Conservation (phyloP, 768 basidiomycete genomes). For the Hericium coralloides region DNA sequence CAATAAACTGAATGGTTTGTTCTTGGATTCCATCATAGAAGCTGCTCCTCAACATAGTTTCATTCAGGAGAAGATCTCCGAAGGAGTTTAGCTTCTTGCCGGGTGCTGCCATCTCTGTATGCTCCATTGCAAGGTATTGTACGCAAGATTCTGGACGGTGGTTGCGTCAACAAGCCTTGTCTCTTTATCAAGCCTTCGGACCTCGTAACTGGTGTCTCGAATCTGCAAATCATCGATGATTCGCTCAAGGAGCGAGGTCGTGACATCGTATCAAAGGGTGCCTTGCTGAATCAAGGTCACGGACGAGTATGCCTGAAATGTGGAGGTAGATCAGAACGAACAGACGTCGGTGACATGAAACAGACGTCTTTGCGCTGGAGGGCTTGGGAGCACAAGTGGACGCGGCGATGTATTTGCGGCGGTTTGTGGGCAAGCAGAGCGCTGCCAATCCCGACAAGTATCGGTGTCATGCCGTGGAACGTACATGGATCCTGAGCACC, state of each 20-base stretch:
- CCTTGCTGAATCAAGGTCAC: slow-evolving; percentile 31
- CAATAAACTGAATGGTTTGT: slow-evolving; percentile 15
- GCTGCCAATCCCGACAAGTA: neutral
- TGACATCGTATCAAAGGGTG: slow-evolving; percentile 61
- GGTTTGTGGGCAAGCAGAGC: slow-evolving; percentile 42
- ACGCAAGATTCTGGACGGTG: slow-evolving; percentile 35
- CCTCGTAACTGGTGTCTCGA: slow-evolving; percentile 54
- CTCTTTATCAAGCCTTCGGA: slow-evolving; percentile 68
- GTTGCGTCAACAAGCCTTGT: slow-evolving; percentile 52
- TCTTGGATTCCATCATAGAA: neutral
- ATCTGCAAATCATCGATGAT: slow-evolving; percentile 28
- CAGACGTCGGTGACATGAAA: slow-evolving; percentile 13
- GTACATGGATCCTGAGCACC: too few species aligned
- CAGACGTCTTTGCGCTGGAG: slow-evolving; percentile 40
- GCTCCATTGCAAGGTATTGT: slow-evolving; percentile 34
- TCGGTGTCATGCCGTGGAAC: slow-evolving; percentile 7
- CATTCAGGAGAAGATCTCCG: slow-evolving; percentile 42
- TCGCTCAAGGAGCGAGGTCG: slow-evolving; percentile 29
- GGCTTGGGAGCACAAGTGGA: slow-evolving; percentile 59
- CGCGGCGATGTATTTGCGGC: slow-evolving; percentile 57
- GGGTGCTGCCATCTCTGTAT: slow-evolving; percentile 40
- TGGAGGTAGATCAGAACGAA: slow-evolving; percentile 45
- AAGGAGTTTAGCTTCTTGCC: slow-evolving; percentile 49
- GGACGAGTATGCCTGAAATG: slow-evolving; percentile 52
- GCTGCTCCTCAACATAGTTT: slow-evolving; percentile 3